phyloP scores from a whole-genome alignment of 257 asterid species.

The Parsonsia alboflavescens region DNA sequence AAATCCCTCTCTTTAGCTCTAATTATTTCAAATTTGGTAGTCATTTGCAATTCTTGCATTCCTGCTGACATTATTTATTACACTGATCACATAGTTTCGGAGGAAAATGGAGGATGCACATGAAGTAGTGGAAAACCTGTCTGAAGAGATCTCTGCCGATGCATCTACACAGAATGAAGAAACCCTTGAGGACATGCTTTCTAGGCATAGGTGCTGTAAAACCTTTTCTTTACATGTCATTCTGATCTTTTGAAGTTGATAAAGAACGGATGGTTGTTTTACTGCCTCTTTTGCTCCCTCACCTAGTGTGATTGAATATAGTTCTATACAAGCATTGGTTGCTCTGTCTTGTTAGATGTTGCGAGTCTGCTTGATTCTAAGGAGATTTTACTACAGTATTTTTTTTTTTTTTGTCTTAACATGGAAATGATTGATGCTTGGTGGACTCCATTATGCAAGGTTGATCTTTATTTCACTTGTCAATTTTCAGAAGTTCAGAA shows the following conservation, averaged over 20 bases:
- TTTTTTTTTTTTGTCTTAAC: too few relatives aligned
- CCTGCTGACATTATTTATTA: background rate
- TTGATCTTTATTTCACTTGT: background rate
- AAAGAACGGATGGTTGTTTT: too few relatives aligned
- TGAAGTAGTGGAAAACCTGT: slow-evolving; percentile 33
- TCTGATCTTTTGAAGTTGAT: background rate
- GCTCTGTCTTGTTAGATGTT: background rate
- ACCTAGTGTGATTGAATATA: background rate
- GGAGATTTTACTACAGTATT: background rate
- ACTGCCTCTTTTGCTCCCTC: background rate
- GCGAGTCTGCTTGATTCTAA: background rate
- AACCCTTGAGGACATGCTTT: slow-evolving; percentile 60
- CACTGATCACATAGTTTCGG: background rate
- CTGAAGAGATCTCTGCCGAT: slow-evolving; percentile 35
- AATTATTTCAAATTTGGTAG: background rate
- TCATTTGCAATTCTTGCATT: background rate
- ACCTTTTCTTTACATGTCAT: slow-evolving; percentile 4
- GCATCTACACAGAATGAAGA: slow-evolving; percentile 35
- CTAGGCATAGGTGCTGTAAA: slow-evolving; percentile 44
- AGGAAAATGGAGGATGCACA: slow-evolving; percentile 39
- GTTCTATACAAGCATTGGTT: background rate
- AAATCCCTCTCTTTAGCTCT: background rate
- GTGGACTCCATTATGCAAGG: background rate
- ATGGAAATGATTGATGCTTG: background rate
- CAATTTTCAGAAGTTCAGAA: background rate